Base-by-base conservation (phyloP, 352 stramenopile genomes). In the Phytophthora sp. region DNA sequence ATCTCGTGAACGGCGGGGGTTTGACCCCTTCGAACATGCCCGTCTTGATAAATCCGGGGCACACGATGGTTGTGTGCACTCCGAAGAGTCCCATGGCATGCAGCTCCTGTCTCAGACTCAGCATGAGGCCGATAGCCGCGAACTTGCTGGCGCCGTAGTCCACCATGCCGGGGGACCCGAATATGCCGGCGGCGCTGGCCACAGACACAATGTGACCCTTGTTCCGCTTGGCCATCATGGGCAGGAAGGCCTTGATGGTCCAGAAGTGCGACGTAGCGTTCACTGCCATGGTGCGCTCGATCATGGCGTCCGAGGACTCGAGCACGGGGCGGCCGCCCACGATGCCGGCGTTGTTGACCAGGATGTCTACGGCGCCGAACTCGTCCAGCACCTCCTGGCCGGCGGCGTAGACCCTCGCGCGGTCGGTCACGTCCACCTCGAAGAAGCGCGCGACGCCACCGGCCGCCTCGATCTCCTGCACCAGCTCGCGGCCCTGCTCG, bases 11-110 rank as follows among this genome's bases (percentile, higher is more conserved):
- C 4, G 50, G 52, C 18, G 72, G 72, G 7, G 75, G 61, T 7
- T 30, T 59, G 10, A 86, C 79, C 7, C 80, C 80, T n/a, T 83
- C 58, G 27, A 89, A 89, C 80, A 89, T 89, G 8, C 80, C 80
- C 1, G 75, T 89, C 30, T 63, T 71, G 66, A 89, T 82, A 48
- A 80, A 84, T 9, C 74, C 75, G n/a, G 80, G 80, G 41, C 77
- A 89, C 35, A 85, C 66, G 24, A 88, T 54, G 9, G 79, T 84
- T 32, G 74, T 79, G 39, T 83, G 76, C 24, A 89, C 69, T 21
- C 67, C 62, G 46, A 62, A 49, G 23, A 70, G 64, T 9, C 65
- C 60, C 68, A 81, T 72, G 17, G 51, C 65, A 5, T 77, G 60
- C 24, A 88, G 66, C 52, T 89, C 80, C 53, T 86, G 66, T 8